These are phyloP conservation scores for Takashimella tepidaria DNA, from an alignment of 1,284 basidiomycete genomes.

Conservation along the genomic window DNA sequence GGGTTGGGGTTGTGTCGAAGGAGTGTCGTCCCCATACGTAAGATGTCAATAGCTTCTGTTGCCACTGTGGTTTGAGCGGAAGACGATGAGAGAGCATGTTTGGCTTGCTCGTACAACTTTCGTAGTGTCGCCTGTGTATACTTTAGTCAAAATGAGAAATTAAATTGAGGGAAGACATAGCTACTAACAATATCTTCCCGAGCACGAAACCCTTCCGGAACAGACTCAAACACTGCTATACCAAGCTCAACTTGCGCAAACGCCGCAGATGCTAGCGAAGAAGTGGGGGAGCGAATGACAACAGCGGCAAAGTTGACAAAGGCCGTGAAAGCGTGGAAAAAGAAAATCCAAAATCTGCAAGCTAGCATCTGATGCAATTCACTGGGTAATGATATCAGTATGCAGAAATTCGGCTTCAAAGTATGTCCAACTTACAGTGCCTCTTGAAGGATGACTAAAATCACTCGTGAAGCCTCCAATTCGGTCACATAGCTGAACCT, in stretches of 20 bases:
- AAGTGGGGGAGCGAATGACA: slow-evolving; percentile 10
- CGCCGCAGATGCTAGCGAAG: slow-evolving; percentile 8
- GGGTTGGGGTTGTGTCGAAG: background rate
- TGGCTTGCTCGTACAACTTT: background rate
- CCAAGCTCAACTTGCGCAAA: slow-evolving; percentile 1
- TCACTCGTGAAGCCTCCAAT: slow-evolving; percentile 11
- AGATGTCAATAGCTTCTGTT: background rate
- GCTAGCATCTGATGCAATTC: background rate
- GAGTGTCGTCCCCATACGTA: background rate
- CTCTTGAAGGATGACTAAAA: slow-evolving; percentile 4
- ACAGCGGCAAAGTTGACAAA: slow-evolving; percentile 13
- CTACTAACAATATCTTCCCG: background rate
- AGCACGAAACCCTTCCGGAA: background rate
- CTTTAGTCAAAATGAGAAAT: too few species aligned
- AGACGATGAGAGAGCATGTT: background rate
- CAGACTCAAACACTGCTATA: background rate
- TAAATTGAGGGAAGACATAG: too few species aligned
- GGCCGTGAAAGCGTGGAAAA: slow-evolving; percentile 14
- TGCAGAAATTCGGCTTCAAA: background rate
- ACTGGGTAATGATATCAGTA: background rate
- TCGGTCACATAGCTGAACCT: slow-evolving; percentile 13
- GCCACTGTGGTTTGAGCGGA: background rate
- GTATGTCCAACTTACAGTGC: slow-evolving; percentile 1
- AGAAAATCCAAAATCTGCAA: slow-evolving; percentile 12
- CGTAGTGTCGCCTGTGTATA: background rate